These are phyloP conservation scores for Gyrodon lividus DNA, from an alignment of 768 basidiomycete genomes.

Conservation along the genomic window DNA sequence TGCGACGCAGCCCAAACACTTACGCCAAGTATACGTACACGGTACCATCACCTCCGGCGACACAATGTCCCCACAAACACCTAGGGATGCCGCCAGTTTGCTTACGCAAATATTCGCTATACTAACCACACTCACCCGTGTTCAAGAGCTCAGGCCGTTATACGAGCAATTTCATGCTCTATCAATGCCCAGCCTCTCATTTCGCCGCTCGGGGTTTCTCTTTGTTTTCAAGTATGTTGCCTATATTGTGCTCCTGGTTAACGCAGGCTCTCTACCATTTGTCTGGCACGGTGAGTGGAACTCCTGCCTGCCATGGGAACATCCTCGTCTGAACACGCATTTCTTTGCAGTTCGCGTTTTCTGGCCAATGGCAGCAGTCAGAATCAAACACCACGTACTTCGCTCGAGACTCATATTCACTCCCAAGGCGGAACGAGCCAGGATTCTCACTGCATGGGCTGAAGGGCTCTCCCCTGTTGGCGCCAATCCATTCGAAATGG, in stretches of 20 bases:
- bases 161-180: conserved; percentile 5
- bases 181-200: conserved; percentile 2
- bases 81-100: not conserved
- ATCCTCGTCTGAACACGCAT: not conserved
- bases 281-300: conserved; percentile 64
- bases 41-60: too few species aligned
- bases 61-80: too few species aligned
- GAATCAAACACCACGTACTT: conserved; percentile 34
- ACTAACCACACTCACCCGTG: conserved; percentile 2
- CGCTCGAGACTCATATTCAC: conserved; percentile 39
- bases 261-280: conserved; percentile 60
- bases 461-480: conserved; percentile 55
- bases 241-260: conserved; percentile 52
- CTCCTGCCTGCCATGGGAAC: not conserved
- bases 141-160: not conserved
- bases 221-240: conserved; percentile 17
- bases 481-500: conserved; percentile 50
- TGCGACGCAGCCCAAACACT: too few species aligned
- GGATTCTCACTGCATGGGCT: conserved; percentile 42
- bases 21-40: too few species aligned
- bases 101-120: conserved; percentile 16
- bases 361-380: conserved; percentile 41
- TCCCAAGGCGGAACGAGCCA: conserved; percentile 30
- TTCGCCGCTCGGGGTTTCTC: conserved; percentile 2
- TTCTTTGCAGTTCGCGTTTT: conserved; percentile 49